Evolutionary conservation across 495 filamentous ascomycete species (phyloP), one percentile per base, ranked within the genome.

Genomic region (Pyrenula aspistea): DNA sequence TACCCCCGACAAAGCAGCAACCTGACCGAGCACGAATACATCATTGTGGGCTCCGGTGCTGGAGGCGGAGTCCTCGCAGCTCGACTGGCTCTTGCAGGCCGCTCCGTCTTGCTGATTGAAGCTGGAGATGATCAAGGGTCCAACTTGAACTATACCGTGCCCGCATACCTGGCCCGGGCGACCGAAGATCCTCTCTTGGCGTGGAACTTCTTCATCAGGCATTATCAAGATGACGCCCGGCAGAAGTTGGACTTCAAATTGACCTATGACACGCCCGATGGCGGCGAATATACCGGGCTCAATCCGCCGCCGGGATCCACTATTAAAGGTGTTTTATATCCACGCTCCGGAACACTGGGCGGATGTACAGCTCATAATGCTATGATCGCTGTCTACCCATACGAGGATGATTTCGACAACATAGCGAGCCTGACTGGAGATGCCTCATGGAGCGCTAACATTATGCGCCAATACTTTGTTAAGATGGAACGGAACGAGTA

Each of bases 1-100:
- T 42, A 8, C 31, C 31, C 31, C 4, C 31, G 31, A 4, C 20
- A 52, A 47, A 19, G 8, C 31, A 42, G 8, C 31, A 42, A 42
- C 31, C 31, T 42, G 4, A 53, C 63, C 0, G 69, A 66, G 22
- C 85, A 84, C 62, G 84, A 86, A 57, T 86, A 86, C 65, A 76
- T 87, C 55, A 73, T 87, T 21, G 78, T 87, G 0, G 84, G 84
- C 31, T 79, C 75, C 36, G 84, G 83, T 20, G 78, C 83, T 2
- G 84, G 84, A 19, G 83, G 84, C 10, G 82, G 81, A 2, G 81
- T 82, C 10, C 63, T 87, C 2, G 83, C 83, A 0, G 76, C 77
- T 10, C 76, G 81, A 12, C 78, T 86, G 11, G 83, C 82, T 2
- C 66, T 77, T 22, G 81, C 79, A 22, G 82, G 81, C 12, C 77